Conservation (phyloP, 208 protist genomes). For the Novymonas esmeraldas region DNA sequence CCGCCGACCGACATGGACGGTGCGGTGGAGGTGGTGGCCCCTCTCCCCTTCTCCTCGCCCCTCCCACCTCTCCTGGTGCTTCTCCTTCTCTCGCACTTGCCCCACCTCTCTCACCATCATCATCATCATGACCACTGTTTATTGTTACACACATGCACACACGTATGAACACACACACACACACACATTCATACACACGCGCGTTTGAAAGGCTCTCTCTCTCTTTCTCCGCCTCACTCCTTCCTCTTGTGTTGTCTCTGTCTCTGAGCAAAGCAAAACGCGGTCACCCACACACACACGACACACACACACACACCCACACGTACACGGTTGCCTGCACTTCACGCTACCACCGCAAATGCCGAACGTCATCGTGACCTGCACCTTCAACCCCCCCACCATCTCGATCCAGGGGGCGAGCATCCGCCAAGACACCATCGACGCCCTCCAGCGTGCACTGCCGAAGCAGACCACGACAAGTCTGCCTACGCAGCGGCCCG, state of each 20-base stretch:
- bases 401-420: conserved; percentile 69
- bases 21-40: too few relatives aligned
- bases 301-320: too few relatives aligned
- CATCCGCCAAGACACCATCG: conserved; percentile 79
- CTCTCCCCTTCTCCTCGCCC: background rate
- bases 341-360: conserved; percentile 30
- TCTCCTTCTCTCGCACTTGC: too few relatives aligned
- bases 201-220: background rate
- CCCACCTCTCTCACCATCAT: too few relatives aligned
- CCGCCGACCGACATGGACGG: too few relatives aligned
- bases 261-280: too few relatives aligned
- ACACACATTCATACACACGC: too few relatives aligned
- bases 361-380: conserved; percentile 85
- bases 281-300: conserved; percentile 1
- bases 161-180: too few relatives aligned
- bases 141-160: too few relatives aligned
- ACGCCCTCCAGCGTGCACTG: conserved; percentile 65
- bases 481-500: conserved; percentile 37
- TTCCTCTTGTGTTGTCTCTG: background rate
- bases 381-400: conserved; percentile 80
- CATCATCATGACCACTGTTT: too few relatives aligned
- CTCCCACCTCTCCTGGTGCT: too few relatives aligned
- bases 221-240: background rate
- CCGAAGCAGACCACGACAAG: conserved; percentile 72
- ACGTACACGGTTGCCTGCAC: too few relatives aligned